These are phyloP conservation scores for Trichoderma sp. DNA, from an alignment of 2,329 filamentous ascomycete species.

Conservation along the genomic window DNA sequence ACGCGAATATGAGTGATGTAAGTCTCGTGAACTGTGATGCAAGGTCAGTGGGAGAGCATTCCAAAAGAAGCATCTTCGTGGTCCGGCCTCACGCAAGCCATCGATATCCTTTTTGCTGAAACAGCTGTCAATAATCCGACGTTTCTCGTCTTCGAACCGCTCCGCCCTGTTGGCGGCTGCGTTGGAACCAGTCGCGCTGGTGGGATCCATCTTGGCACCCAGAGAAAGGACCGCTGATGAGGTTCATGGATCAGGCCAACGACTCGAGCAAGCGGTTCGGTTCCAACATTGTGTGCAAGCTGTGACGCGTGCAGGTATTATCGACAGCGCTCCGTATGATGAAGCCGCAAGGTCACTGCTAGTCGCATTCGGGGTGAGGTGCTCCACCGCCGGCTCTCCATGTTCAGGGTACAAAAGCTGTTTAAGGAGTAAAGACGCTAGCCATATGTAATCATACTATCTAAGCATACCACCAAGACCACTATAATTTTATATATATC, in stretches of 20 bases:
- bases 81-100: slow-evolving; percentile 70
- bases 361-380: slow-evolving; percentile 2
- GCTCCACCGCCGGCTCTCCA: not conserved
- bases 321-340: not conserved
- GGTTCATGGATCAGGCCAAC: not conserved
- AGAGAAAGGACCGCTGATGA: not conserved
- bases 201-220: slow-evolving; percentile 43
- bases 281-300: slow-evolving; percentile 14
- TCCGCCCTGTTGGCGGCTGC: slow-evolving; percentile 61
- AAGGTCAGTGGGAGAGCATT: slow-evolving; percentile 29
- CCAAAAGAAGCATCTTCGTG: not conserved
- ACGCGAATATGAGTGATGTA: slow-evolving; percentile 98
- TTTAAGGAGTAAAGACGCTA: not conserved
- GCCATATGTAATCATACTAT: not conserved
- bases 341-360: slow-evolving; percentile 21
- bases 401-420: no score
- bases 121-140: slow-evolving; percentile 90
- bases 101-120: slow-evolving; percentile 88
- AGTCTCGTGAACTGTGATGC: slow-evolving; percentile 63
- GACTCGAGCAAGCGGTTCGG: slow-evolving; percentile 29
- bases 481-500: no score
- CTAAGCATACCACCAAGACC: no score
- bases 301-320: slow-evolving; percentile 12
- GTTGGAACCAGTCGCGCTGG: slow-evolving; percentile 43
- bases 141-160: slow-evolving; percentile 95